Base-by-base conservation (phyloP, 306 rosid genomes). In the Cucumis sativus region DNA sequence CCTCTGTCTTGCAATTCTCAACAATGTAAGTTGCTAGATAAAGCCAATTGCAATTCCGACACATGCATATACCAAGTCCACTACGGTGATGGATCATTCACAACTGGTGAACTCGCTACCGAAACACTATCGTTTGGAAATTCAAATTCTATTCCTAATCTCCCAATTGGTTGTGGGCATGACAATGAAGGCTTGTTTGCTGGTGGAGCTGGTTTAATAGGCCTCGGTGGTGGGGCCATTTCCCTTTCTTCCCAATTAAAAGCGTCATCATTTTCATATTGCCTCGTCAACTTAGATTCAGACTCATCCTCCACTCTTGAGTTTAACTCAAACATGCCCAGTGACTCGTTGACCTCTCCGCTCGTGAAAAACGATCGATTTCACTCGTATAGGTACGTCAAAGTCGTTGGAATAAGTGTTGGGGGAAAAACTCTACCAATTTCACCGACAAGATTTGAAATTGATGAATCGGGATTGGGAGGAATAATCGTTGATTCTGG, bases 81-180 rank as follows among this genome's bases (percentile, higher is more conserved):
- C 0, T 95, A 95, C 64, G 98, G 98, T 0, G 98, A 95, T n/a
- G 99, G 99, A 0, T 92, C 97, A 0, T 92, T 80, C 87, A 92
- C 99, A 1, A 83, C 84, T 2, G 99, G 99, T 1, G 88, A 90
- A 0, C 84, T 75, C 57, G 85, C 83, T 7, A 83, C 97, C 0
- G 97, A 95, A 43, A 90, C 96, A 17, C 13, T 95, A 58, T 77
- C 97, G 51, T 89, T 92, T 10, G 97, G 96, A 0, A 70, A 33
- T 6, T 58, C 97, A 12, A 88, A 93, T 0, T 81, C 95, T 0
- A 56, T 89, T 0, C 55, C 69, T 0, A 40, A 56, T 25, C 65
- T 95, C 4, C 87, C 93, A 0, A 3, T 95, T 9, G 99, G 99
- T 0, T 95, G 99, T 20, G 99, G 99, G 7, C 96, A 91, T 39